phyloP scores from a whole-genome alignment of 2,329 filamentous ascomycete species.

The Aspergillus jensenii region DNA sequence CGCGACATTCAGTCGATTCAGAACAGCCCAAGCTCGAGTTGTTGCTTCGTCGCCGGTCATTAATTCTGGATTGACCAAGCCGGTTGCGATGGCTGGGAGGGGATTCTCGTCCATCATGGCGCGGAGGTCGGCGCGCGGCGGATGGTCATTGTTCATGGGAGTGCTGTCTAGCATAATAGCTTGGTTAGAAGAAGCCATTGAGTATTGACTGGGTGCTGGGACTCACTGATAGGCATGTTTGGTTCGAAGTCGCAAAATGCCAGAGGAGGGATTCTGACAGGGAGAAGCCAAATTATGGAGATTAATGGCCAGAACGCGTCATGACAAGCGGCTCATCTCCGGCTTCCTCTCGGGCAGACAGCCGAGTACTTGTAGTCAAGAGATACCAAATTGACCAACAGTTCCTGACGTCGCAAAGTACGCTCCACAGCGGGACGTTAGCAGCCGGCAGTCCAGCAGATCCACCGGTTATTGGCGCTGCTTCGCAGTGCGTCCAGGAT shows the following conservation, averaged over 20 bases:
- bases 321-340: too few species aligned
- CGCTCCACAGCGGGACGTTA: too few species aligned
- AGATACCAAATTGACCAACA: too few species aligned
- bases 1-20: slow-evolving; percentile 10
- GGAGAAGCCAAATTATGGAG: not conserved
- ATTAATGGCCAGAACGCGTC: not conserved
- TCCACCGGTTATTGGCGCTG: too few species aligned
- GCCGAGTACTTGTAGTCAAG: too few species aligned
- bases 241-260: not conserved
- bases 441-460: too few species aligned
- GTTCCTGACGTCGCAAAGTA: too few species aligned
- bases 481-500: too few species aligned
- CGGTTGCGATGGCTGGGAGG: not conserved
- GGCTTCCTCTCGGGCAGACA: too few species aligned
- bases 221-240: not conserved
- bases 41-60: not conserved
- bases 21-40: not conserved
- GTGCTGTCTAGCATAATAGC: not conserved
- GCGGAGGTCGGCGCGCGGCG: not conserved
- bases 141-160: not conserved
- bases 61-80: not conserved
- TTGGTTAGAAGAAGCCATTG: not conserved
- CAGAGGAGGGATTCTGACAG: not conserved
- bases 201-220: too few species aligned
- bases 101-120: not conserved